phyloP scores from a whole-genome alignment of 371 early-diverging fungal genomes.

The Mycotypha africana region DNA sequence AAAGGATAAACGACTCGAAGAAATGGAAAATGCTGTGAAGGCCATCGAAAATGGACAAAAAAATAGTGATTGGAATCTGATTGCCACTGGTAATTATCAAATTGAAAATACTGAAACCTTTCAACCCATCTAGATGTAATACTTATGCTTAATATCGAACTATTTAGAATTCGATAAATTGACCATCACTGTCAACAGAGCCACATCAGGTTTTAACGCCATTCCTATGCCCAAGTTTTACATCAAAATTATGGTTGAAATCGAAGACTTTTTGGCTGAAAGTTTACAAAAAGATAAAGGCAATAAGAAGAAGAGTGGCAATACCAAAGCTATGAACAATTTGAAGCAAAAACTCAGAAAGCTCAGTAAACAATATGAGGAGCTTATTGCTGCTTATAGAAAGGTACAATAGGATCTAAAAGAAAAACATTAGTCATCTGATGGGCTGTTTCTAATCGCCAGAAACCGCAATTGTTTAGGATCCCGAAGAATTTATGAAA shows the following conservation, averaged over 20 bases:
- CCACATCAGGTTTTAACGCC: conserved; percentile 59
- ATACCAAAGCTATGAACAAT: conserved; percentile 81
- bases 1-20: conserved; percentile 82
- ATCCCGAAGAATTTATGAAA: conserved; percentile 50
- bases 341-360: conserved; percentile 92
- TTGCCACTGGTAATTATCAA: conserved; percentile 62
- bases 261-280: conserved; percentile 71
- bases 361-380: conserved; percentile 74
- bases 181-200: conserved; percentile 67
- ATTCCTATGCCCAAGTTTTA: conserved; percentile 71
- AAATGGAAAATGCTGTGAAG: conserved; percentile 56
- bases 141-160: background rate
- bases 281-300: conserved; percentile 50
- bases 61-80: conserved; percentile 87
- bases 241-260: conserved; percentile 66
- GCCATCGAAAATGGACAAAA: conserved; percentile 73
- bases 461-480: conserved; percentile 10
- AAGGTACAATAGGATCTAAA: conserved; percentile 32
- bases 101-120: background rate
- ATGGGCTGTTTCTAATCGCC: background rate
- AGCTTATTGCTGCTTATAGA: conserved; percentile 67
- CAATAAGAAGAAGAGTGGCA: conserved; percentile 74
- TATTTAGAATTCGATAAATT: conserved; percentile 83
- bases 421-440: too few species aligned
- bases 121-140: too few species aligned